phyloP scores from a whole-genome alignment of 2,329 filamentous ascomycete species.

The Lithohypha guttulata region DNA sequence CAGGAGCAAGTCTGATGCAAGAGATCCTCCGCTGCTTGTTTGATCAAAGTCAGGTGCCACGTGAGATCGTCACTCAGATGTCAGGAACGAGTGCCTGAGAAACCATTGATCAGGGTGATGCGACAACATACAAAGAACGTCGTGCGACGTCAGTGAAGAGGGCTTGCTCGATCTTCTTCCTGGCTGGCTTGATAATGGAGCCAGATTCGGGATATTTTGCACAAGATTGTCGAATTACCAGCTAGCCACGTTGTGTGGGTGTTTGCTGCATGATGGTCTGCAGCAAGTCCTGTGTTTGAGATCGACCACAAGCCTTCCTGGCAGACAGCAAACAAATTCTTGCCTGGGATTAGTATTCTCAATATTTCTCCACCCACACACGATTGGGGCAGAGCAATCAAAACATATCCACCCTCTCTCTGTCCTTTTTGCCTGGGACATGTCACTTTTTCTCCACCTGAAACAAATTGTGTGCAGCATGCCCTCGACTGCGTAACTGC shows the following conservation, averaged over 20 bases:
- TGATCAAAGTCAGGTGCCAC: no score
- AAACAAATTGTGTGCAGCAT: neutral
- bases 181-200: neutral
- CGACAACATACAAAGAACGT: no score
- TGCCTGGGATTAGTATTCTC: slow-evolving; percentile 3
- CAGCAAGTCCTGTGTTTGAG: slow-evolving; percentile 4
- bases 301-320: neutral
- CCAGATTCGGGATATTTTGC: neutral
- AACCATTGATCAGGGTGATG: no score
- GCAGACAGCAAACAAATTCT: slow-evolving; percentile 8
- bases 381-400: slow-evolving; percentile 5
- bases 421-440: neutral
- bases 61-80: no score
- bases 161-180: no score
- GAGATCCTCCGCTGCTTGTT: neutral
- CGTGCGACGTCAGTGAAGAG: no score
- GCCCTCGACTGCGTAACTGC: neutral
- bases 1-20: neutral
- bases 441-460: slow-evolving; percentile 4
- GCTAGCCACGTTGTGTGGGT: slow-evolving; percentile 8
- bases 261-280: slow-evolving; percentile 8
- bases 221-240: neutral
- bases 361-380: slow-evolving; percentile 1
- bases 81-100: no score
- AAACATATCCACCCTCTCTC: neutral